Base-by-base conservation (phyloP, 805 yeast genomes). In the Spathaspora girioi region DNA sequence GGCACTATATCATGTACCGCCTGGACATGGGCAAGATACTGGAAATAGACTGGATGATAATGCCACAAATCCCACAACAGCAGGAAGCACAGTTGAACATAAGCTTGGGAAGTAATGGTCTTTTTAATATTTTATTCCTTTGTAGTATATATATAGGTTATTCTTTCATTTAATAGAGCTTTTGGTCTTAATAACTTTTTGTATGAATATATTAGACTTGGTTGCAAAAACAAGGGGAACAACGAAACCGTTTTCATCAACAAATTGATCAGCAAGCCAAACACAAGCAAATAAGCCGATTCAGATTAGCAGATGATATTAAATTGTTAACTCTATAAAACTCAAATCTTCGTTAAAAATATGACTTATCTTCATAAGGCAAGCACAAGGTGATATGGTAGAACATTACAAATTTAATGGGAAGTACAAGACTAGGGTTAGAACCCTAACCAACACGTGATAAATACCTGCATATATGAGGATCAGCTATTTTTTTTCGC, bases 31-130 rank as follows among this genome's bases (percentile, higher is more conserved):
- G 5, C 23, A 27, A 9, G 50, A 18, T 14, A 23, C 15, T 29
- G 17, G 49, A 10, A 20, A 26, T 9, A 18, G 27, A n/a, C 26
- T 31, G n/a, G 50, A 32, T 14, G 50, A 47, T 14, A 29, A n/a
- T 12, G 50, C 40, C 11, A 47, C 50, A 10, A 43, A 47, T 47
- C 50, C 50, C 8, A 47, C 46, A 1, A 47, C 50, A 18, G 50
- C 50, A n/a, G 50, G 48, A 26, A 47, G 50, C 18, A 19, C 38
- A n/a, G 48, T 42, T 10, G 48, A 46, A 5, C 32, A 38, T 19
- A 46, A 45, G 12, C 15, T 23, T 17, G 23, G 38, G 1, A 29
- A 45, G 29, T 29, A n/a, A 18, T 12, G n/a, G 6, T 18, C 4
- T 17, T 42, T 42, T 42, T 42, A 17, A 12, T 40, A 11, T 19